These are phyloP conservation scores for Aspergillus funiculosus DNA, from an alignment of 495 filamentous ascomycete species.

Conservation along the genomic window DNA sequence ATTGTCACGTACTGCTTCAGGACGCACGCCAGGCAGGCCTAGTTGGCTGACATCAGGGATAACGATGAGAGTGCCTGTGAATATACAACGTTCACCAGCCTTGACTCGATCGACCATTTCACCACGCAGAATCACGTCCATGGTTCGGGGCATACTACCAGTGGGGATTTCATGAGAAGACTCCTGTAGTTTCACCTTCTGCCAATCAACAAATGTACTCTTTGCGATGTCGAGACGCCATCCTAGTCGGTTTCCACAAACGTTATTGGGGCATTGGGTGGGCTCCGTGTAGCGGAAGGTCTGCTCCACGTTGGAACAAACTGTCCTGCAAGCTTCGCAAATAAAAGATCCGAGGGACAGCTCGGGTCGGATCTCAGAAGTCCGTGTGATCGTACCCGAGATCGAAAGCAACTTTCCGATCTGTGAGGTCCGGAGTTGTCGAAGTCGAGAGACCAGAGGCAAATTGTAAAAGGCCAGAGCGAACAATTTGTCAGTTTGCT, in stretches of 20 bases:
- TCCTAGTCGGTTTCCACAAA: conserved; percentile 80
- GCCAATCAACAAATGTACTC: conserved; percentile 98
- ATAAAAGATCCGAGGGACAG: conserved; percentile 86
- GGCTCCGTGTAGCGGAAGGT: conserved; percentile 97
- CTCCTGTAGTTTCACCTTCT: conserved; percentile 95
- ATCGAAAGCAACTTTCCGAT: conserved; percentile 91
- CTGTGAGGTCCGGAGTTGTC: conserved; percentile 81
- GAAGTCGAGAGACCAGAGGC: conserved; percentile 84
- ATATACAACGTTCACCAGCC: conserved; percentile 96
- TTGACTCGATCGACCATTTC: conserved; percentile 97
- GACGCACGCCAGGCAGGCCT: conserved; percentile 77
- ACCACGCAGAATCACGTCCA: conserved; percentile 96
- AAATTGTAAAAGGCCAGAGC: conserved; percentile 94
- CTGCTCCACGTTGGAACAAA: conserved; percentile 88
- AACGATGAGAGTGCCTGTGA: conserved; percentile 93
- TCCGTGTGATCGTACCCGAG: conserved; percentile 92
- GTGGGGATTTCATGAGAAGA: conserved; percentile 98
- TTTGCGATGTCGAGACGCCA: conserved; percentile 96
- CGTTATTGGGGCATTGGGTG: conserved; percentile 86
- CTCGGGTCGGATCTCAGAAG: conserved; percentile 93
- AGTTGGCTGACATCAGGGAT: conserved; percentile 96
- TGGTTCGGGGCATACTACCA: conserved; percentile 95
- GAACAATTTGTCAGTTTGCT: conserved; percentile 95
- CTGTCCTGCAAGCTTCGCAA: conserved; percentile 77
- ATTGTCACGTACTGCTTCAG: conserved; percentile 82